Base-by-base conservation (phyloP, 2,329 filamentous ascomycete species). In the Xylariaceae sp. region DNA sequence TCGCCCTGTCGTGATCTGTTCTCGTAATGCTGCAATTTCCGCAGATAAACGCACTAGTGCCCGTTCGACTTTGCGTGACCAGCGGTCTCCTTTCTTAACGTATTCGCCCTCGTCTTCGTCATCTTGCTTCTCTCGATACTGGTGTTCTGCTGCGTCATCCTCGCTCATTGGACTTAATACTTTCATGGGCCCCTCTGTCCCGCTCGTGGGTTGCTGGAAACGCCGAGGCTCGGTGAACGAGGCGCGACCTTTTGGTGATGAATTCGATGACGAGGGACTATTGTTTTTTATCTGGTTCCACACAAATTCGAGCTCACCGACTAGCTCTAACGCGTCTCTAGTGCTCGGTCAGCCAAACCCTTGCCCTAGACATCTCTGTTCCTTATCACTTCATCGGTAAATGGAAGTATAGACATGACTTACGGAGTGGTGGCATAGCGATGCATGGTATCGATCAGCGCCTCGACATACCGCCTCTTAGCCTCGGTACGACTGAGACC, bases 261-360 rank as follows among this genome's bases (percentile, higher is more conserved):
- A 81, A 36, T 82, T 73, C 34, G 87, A 77, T 33, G 88, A 87
- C 16, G 84, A 85, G 3, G 88, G 86, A 9, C 86, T 85, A 68
- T 94, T 97, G 66, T 89, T 89, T 74, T 95, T 96, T 67, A 99
- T 94, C 74, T 98, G 95, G 67, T 97, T 92, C 95, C 95, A 99
- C 34, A 99, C 94, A 69, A 98, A 99, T 76, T 99, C 95, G n/a
- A 99, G 85, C 74, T 99, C 95, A 8, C 87, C 83, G 33, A 98
- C 93, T 34, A 99, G 82, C 75, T 96, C 93, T 58, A 88, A 84
- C 6, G 92, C 92, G 72, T 96, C 92, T 45, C 85, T 87, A 63
- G 51, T 23, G 8, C 19, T 29, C 9, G 4, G 55, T 66, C 34
- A 66, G 64, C 28, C 43, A 12, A 40, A 24, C 3, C 28, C 21